A percentile compares a stretch with the other conserved stretches of the same genome.
phyloP scores from a whole-genome alignment of 2,329 filamentous ascomycete genomes.

The Aspergillus caelatus region DNA sequence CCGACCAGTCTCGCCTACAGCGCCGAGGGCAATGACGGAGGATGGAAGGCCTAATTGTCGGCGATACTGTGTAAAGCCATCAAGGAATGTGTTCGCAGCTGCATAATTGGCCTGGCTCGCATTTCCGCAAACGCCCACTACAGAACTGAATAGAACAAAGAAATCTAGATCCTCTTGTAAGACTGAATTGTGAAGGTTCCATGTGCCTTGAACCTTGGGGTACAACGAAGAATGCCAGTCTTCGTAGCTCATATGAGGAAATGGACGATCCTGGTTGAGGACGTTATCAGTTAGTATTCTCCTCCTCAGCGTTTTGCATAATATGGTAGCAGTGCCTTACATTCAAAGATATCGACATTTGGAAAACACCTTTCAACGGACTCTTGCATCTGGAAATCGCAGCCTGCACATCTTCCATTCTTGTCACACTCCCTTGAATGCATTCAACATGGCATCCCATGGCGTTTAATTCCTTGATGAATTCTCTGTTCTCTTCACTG shows the following conservation, averaged over 20 bases:
- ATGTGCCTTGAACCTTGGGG: constrained; percentile 38
- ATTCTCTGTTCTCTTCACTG: background rate
- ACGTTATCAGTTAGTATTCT: background rate
- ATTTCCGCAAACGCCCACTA: constrained; percentile 11
- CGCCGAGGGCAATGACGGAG: constrained; percentile 6
- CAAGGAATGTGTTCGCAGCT: constrained; percentile 18
- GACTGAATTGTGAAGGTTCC: constrained; percentile 29
- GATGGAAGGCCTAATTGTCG: constrained; percentile 1
- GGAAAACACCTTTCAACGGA: constrained; percentile 23
- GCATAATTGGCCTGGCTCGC: constrained; percentile 16
- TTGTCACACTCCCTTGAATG: constrained; percentile 13
- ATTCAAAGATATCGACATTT: constrained; percentile 23
- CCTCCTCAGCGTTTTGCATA: background rate
- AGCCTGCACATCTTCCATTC: constrained; percentile 10
- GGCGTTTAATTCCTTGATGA: constrained; percentile 12
- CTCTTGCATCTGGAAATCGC: background rate
- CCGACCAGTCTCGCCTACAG: constrained; percentile 6
- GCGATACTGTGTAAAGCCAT: constrained; percentile 19
- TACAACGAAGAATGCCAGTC: constrained; percentile 32
- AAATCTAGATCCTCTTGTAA: constrained; percentile 11
- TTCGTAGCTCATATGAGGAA: constrained; percentile 33
- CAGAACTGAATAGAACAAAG: constrained; percentile 16
- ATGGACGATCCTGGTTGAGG: constrained; percentile 4
- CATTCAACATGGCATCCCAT: background rate
- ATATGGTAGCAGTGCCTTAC: constrained; percentile 1